Conservation (phyloP, 2,329 filamentous ascomycete genomes). For the Botryotinia convoluta region DNA sequence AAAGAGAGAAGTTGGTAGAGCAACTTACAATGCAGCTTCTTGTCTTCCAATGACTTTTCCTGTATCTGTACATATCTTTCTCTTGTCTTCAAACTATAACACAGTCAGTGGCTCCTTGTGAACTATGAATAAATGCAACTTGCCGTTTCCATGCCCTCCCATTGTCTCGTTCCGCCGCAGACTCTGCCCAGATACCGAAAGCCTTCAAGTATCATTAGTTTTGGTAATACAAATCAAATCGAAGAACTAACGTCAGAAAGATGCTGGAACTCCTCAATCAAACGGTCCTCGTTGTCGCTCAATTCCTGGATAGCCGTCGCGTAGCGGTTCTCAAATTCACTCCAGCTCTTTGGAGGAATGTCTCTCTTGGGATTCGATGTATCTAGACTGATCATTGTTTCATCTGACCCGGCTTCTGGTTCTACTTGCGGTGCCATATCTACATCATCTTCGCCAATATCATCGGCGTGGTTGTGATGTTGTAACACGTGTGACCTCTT, state of each 20-base stretch:
- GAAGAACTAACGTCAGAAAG: constrained; percentile 50
- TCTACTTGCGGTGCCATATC: neutral
- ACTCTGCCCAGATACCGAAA: constrained; percentile 75
- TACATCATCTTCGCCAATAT: neutral
- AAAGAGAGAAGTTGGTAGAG: neutral
- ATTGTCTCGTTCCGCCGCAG: constrained; percentile 69
- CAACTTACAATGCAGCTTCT: constrained; percentile 74
- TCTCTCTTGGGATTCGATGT: constrained; percentile 1
- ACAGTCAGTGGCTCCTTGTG: constrained; percentile 15
- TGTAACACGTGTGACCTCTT: constrained; percentile 12
- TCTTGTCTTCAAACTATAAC: constrained; percentile 69
- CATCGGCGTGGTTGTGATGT: constrained; percentile 3
- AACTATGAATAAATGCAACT: constrained; percentile 23
- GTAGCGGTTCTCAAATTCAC: constrained; percentile 68
- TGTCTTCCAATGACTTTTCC: constrained; percentile 68
- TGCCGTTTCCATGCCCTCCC: constrained; percentile 75
- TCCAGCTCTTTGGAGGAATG: constrained; percentile 63
- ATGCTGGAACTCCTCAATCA: constrained; percentile 64
- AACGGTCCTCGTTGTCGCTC: constrained; percentile 59
- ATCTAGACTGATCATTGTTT: neutral
- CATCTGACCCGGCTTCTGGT: neutral
- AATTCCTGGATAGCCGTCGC: constrained; percentile 62
- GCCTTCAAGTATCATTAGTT: constrained; percentile 51
- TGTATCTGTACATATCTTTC: constrained; percentile 71
- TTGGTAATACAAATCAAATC: neutral